phyloP scores from a whole-genome alignment of 2,329 filamentous ascomycete species.

The Aspergillus fructus region DNA sequence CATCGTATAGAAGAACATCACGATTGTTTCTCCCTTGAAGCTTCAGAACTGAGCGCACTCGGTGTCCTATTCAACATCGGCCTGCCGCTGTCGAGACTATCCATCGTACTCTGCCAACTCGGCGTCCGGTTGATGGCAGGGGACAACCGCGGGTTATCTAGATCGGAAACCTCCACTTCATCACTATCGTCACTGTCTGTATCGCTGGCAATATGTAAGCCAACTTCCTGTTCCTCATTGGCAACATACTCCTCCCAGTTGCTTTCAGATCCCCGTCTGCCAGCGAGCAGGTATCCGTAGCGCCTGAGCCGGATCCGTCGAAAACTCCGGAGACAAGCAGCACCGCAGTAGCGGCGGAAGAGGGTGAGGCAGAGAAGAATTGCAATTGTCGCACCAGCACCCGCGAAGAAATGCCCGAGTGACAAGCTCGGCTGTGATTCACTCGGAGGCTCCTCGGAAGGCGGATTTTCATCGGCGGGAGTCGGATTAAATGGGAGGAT shows the following conservation, averaged over 20 bases:
- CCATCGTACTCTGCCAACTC: background rate
- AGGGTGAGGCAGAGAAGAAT: background rate
- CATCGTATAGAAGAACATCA: background rate
- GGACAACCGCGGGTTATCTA: background rate
- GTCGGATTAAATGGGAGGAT: constrained; percentile 23
- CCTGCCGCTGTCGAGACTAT: background rate
- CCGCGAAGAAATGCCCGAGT: background rate
- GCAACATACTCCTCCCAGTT: background rate
- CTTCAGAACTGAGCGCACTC: background rate
- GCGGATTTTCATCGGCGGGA: constrained; percentile 9
- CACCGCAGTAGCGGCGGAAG: background rate
- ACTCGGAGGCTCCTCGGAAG: background rate
- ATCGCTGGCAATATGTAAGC: background rate
- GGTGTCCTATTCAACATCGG: background rate
- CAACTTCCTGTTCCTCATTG: background rate
- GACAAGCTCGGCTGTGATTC: background rate
- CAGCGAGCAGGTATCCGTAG: background rate
- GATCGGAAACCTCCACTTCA: background rate
- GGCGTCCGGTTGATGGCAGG: background rate
- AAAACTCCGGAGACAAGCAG: background rate
- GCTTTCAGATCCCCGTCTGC: background rate
- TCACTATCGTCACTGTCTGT: constrained; percentile 2
- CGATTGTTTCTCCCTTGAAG: background rate
- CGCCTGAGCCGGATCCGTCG: background rate
- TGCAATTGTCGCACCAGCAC: background rate